Evolutionary conservation across 164 flowering plant genomes (phyloP).

Genomic region (Umbilicus rupestris): DNA sequence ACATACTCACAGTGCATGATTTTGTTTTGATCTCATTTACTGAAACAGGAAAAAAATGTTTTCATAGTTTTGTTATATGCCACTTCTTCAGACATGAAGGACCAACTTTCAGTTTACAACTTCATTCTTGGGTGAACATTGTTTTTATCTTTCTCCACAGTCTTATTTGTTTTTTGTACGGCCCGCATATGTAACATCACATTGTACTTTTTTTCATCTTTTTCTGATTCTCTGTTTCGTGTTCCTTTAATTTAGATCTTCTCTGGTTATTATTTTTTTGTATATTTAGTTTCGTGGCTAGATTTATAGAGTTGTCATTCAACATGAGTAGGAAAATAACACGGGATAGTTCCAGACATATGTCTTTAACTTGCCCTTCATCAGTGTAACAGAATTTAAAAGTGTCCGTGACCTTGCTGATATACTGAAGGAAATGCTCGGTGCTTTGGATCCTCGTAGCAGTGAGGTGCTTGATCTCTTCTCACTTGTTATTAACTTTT

Average conservation of each 20-base stretch:
- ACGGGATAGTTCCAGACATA: neutral
- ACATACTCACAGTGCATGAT: neutral
- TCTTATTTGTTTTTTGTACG: no score
- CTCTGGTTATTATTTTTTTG: no score
- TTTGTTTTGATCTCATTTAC: neutral
- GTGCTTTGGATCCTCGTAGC: constrained; percentile 75
- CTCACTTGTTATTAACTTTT: neutral
- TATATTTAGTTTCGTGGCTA: no score
- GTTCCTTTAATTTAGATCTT: no score
- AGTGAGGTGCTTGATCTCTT: constrained; percentile 44
- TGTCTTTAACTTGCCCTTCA: neutral
- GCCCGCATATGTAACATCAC: no score
- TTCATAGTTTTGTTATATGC: neutral
- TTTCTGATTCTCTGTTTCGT: no score
- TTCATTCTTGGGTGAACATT: neutral
- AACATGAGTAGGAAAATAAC: neutral
- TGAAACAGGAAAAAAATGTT: neutral
- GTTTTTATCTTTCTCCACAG: neutral
- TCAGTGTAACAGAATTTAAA: constrained; percentile 49
- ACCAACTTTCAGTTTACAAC: neutral
- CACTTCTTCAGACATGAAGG: neutral
- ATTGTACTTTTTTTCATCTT: no score
- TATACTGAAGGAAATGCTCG: constrained; percentile 77
- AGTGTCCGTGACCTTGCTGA: constrained; percentile 71
- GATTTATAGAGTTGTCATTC: neutral